These are phyloP conservation scores for Fraxinus latifolia DNA, from an alignment of 305 asterid species.

Conservation along the genomic window DNA sequence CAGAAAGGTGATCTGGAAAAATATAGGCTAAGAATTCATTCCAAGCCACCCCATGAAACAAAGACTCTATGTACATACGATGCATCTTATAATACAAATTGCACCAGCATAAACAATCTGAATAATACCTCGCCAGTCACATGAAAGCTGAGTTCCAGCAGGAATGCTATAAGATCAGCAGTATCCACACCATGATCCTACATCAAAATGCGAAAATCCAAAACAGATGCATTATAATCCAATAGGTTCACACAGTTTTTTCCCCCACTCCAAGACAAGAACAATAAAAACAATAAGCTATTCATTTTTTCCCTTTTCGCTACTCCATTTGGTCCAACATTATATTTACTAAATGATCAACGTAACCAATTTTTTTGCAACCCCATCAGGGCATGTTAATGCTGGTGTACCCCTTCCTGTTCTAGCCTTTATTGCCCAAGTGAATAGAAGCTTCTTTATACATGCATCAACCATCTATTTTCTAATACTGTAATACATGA, in stretches of 20 bases:
- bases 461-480: neutral
- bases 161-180: conserved; percentile 85
- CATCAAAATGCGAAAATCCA: conserved; percentile 23
- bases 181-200: conserved; percentile 94
- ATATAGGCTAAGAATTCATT: conserved; percentile 5
- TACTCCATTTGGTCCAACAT: neutral
- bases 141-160: conserved; percentile 95
- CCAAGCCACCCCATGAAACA: neutral
- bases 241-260: neutral
- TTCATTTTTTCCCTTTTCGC: neutral
- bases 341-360: neutral
- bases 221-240: neutral
- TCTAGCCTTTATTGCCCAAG: neutral
- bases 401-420: neutral
- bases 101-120: conserved; percentile 10
- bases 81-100: conserved; percentile 4
- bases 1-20: neutral
- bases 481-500: neutral
- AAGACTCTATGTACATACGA: neutral
- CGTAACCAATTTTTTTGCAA: neutral
- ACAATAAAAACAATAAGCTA: neutral
- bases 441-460: neutral
- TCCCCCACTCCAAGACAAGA: neutral
- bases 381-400: neutral
- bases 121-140: conserved; percentile 78